Base-by-base conservation (phyloP, 2,329 filamentous ascomycete genomes). In the Colletotrichum lupini region DNA sequence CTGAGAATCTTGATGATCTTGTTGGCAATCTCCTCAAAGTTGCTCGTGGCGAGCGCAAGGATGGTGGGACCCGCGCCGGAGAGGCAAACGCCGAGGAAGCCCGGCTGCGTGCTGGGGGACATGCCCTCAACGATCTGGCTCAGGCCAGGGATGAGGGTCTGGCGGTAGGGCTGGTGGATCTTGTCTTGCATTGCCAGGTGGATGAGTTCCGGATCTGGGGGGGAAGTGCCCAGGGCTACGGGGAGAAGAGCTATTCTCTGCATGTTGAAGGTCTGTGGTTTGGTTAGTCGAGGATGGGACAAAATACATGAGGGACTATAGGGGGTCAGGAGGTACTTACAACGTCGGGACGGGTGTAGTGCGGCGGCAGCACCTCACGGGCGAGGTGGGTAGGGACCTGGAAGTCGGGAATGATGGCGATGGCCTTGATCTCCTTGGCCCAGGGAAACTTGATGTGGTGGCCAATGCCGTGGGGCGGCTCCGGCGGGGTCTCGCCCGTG, bases 101-200 rank as follows among this genome's bases (percentile, higher is more conserved):
- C 97, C 1, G 94, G 92, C 81, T 98, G 95, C 5, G 93, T 93
- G 79, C 91, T 90, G 32, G 96, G 97, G 12, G 94, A 98, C 87
- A 98, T 95, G 73, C 93, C 96, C 81, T 95, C 91, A 65, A 99
- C 91, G 67, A 99, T 96, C 81, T 98, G 93, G 19, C 94, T 93
- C 70, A 99, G 88, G 0, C 96, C 97, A 1, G 97, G 97, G 77
- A 99, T 97, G 75, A 99, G 90, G 2, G 90, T 93, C 84, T 97
- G 93, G 67, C 97, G 93, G 86, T 99, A 98, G 56, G 95, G 97
- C 84, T 99, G 97, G 85, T 99, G 97, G 74, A 99, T 91, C 84
- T 95, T 97, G 86, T 99, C 97, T 85, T 98, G 97, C 97, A 99
- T 99, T 59, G 95, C 96, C 60, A 97, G 92, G 85, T 97, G 97